These are phyloP conservation scores for Gnomoniopsis sp. DNA, from an alignment of 2,329 filamentous ascomycete genomes.

Conservation along the genomic window DNA sequence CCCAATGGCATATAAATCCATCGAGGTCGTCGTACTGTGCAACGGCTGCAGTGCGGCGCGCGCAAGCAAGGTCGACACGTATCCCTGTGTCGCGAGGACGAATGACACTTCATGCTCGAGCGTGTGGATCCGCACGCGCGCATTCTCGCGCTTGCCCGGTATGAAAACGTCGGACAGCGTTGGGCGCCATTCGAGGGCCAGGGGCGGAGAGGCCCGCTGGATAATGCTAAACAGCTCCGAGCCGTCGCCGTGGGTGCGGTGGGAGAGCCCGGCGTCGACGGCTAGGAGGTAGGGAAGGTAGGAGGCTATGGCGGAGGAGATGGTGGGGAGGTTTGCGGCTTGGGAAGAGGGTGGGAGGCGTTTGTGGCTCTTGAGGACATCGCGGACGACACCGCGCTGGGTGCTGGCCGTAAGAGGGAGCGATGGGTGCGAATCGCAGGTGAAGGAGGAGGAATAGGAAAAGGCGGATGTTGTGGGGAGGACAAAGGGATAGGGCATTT, in stretches of 20 bases:
- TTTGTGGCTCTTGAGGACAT: slow-evolving; percentile 86
- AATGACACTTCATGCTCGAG: slow-evolving; percentile 84
- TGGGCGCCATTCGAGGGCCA: slow-evolving; percentile 78
- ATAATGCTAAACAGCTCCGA: slow-evolving; percentile 63
- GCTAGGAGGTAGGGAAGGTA: slow-evolving; percentile 85
- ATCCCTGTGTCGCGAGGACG: slow-evolving; percentile 71
- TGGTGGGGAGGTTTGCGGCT: slow-evolving; percentile 63
- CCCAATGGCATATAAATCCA: slow-evolving; percentile 39
- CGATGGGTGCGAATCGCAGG: slow-evolving; percentile 81
- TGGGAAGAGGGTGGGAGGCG: slow-evolving; percentile 72
- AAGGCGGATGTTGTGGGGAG: slow-evolving; percentile 88
- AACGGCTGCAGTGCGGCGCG: slow-evolving; percentile 70
- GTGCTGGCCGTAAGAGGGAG: slow-evolving; percentile 80
- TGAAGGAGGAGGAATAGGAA: slow-evolving; percentile 74
- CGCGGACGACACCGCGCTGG: slow-evolving; percentile 76
- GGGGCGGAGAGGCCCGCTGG: slow-evolving; percentile 51
- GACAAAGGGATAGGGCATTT: slow-evolving; percentile 85
- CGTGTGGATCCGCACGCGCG: slow-evolving; percentile 66
- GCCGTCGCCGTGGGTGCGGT: slow-evolving; percentile 36
- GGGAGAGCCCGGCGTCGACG: slow-evolving; percentile 68
- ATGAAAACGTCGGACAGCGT: slow-evolving; percentile 66
- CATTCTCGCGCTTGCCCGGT: slow-evolving; percentile 56
- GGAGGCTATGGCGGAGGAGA: slow-evolving; percentile 66
- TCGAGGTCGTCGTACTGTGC: slow-evolving; percentile 61
- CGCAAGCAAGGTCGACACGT: slow-evolving; percentile 69